These are phyloP conservation scores for Stephanodiscus triporus DNA, from an alignment of 108 stramenopile species.

Conservation along the genomic window DNA sequence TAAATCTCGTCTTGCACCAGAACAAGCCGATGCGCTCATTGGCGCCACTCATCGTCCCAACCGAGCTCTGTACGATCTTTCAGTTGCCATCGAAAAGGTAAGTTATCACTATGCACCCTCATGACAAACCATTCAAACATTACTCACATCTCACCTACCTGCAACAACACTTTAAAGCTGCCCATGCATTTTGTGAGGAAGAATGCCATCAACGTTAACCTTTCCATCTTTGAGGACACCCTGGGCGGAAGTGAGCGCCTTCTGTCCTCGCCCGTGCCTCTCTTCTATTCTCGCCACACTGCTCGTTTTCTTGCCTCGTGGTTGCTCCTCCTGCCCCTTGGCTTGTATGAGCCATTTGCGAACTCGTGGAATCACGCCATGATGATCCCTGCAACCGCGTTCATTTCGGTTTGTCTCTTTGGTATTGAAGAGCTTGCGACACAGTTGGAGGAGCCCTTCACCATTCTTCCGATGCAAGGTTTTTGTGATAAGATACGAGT, in stretches of 20 bases:
- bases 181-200: constrained; percentile 73
- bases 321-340: constrained; percentile 67
- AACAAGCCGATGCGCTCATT: constrained; percentile 60
- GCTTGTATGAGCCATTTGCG: constrained; percentile 58
- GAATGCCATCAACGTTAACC: constrained; percentile 55
- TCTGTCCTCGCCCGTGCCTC: constrained; percentile 64
- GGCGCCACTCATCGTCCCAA: constrained; percentile 65
- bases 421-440: constrained; percentile 81
- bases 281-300: constrained; percentile 68
- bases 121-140: neutral
- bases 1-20: constrained; percentile 42
- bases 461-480: constrained; percentile 75
- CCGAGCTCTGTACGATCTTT: constrained; percentile 66
- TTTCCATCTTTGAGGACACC: constrained; percentile 71
- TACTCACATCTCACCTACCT: neutral
- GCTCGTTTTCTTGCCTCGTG: constrained; percentile 68
- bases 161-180: constrained; percentile 23
- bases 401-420: constrained; percentile 62
- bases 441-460: constrained; percentile 84
- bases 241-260: constrained; percentile 59
- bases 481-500: constrained; percentile 74
- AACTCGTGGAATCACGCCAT: constrained; percentile 67
- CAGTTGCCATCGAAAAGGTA: constrained; percentile 56
- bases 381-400: constrained; percentile 65
- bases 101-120: neutral